phyloP scores from a whole-genome alignment of 129 eudicot genomes.

The Apium graveolens region DNA sequence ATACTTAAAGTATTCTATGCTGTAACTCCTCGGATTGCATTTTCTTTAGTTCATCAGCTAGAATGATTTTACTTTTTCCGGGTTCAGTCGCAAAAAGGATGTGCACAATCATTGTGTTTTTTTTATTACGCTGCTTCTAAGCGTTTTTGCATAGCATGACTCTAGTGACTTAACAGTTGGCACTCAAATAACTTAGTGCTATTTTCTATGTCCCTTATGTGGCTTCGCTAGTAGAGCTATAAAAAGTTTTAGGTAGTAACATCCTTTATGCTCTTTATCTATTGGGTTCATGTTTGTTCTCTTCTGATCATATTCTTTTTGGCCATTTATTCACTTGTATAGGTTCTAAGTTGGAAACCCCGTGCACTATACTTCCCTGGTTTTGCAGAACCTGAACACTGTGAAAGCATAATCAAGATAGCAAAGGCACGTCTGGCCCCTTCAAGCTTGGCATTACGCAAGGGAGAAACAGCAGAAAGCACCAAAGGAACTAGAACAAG shows the following conservation, averaged over 20 bases:
- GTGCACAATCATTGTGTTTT: neutral
- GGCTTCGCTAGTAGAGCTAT: neutral
- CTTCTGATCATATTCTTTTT: neutral
- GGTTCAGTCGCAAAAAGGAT: neutral
- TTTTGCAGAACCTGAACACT: slow-evolving; percentile 72
- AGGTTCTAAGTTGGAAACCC: slow-evolving; percentile 90
- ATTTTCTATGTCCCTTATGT: neutral
- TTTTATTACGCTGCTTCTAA: neutral
- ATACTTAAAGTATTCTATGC: neutral
- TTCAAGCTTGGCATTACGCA: slow-evolving; percentile 71
- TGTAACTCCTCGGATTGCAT: neutral
- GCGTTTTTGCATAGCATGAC: neutral
- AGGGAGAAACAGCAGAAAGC: slow-evolving; percentile 73
- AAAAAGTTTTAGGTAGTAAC: neutral
- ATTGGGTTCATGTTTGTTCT: neutral
- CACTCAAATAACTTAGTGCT: neutral
- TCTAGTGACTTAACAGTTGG: neutral
- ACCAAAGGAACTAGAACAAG: slow-evolving; percentile 86
- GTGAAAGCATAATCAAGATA: slow-evolving; percentile 51
- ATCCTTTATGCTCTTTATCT: neutral
- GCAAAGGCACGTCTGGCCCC: slow-evolving; percentile 64
- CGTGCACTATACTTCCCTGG: slow-evolving; percentile 70
- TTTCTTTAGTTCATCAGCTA: neutral
- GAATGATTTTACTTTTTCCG: neutral
- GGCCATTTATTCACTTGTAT: slow-evolving; percentile 9